phyloP scores from a whole-genome alignment of 176 grass and related monocot genomes.

The Tuctoria greenei region DNA sequence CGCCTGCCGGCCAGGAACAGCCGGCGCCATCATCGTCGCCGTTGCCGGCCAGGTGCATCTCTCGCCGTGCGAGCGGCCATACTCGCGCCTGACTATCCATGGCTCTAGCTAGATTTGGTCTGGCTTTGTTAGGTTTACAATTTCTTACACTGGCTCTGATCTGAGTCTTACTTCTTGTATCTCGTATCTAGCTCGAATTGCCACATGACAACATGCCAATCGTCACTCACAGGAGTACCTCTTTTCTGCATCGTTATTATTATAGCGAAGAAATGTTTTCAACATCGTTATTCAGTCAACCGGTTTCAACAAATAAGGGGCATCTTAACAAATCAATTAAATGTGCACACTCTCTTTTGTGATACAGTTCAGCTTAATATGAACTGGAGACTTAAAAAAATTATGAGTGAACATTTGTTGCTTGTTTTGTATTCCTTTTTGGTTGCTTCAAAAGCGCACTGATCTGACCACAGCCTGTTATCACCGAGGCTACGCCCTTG shows the following conservation, averaged over 20 bases:
- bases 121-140: neutral
- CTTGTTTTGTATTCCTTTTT: neutral
- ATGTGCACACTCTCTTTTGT: neutral
- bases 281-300: no score
- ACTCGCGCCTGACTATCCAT: neutral
- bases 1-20: neutral
- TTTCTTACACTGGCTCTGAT: neutral
- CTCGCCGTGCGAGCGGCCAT: neutral
- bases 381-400: neutral
- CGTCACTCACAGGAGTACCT: neutral
- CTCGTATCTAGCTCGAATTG: neutral
- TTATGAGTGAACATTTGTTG: neutral
- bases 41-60: no score
- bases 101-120: neutral
- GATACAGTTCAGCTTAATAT: neutral
- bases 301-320: no score
- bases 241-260: neutral
- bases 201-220: neutral
- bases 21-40: neutral
- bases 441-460: neutral
- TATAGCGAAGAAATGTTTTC: no score
- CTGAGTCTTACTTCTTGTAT: neutral
- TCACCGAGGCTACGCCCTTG: no score
- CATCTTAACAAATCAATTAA: neutral
- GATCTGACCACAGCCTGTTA: neutral